Percentiles rank a stretch among this genome's conserved stretches.
Evolutionary conservation across 1,284 basidiomycete genomes (phyloP).

Genomic region (Pseudozyma sp.): DNA sequence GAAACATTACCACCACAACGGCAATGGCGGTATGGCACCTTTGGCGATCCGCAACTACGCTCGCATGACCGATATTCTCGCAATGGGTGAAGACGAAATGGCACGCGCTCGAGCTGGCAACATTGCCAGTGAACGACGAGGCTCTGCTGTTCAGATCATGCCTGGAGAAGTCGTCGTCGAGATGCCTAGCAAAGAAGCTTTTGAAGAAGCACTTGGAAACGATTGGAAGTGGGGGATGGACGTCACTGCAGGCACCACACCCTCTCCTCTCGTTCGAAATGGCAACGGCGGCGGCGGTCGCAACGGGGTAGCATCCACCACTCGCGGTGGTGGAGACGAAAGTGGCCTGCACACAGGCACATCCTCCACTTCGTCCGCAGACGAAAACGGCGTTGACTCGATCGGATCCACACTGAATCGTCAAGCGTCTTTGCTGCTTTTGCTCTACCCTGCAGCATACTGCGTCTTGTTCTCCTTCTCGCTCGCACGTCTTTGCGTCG

Average conservation of each 20-base stretch:
- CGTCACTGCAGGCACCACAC: slow-evolving; percentile 16
- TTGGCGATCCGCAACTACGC: slow-evolving; percentile 24
- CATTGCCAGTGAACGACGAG: slow-evolving; percentile 9
- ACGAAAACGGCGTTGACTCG: slow-evolving; percentile 55
- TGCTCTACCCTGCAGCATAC: slow-evolving; percentile 60
- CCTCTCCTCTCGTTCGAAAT: neutral
- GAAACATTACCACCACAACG: slow-evolving; percentile 25
- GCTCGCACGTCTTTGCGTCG: slow-evolving; percentile 50
- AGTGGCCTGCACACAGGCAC: slow-evolving; percentile 24
- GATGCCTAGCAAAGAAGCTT: slow-evolving; percentile 49
- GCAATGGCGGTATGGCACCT: no score
- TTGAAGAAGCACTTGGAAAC: slow-evolving; percentile 40
- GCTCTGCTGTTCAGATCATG: slow-evolving; percentile 39
- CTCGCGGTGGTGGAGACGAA: slow-evolving; percentile 4
- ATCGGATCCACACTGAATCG: slow-evolving; percentile 61
- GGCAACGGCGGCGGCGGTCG: neutral
- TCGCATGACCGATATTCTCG: slow-evolving; percentile 34
- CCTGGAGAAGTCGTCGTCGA: slow-evolving; percentile 40
- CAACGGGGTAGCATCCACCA: neutral
- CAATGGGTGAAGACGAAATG: slow-evolving; percentile 44
- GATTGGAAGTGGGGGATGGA: slow-evolving; percentile 61
- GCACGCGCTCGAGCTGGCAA: slow-evolving; percentile 15
- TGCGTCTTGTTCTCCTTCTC: slow-evolving; percentile 57
- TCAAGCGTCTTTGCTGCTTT: slow-evolving; percentile 55
- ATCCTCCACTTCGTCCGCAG: slow-evolving; percentile 26